Evolutionary conservation across 208 protist species (phyloP).

Genomic region (Phytomonas sp.): DNA sequence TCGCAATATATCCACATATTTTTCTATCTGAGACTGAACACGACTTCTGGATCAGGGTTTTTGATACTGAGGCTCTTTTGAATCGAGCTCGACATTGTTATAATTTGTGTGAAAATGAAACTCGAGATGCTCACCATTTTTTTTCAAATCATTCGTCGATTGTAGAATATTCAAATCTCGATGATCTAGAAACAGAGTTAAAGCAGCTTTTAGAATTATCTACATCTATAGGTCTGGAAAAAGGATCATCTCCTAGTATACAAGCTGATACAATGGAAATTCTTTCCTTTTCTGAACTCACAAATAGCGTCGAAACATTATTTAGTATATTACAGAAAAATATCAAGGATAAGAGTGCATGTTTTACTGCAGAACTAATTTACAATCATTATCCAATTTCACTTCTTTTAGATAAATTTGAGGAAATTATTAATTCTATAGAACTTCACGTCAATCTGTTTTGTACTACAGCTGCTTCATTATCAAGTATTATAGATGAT

Average conservation of each 20-base stretch:
- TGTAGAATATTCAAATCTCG: neutral
- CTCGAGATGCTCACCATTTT: neutral
- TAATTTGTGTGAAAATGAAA: conserved; percentile 3
- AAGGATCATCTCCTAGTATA: neutral
- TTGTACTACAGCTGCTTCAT: neutral
- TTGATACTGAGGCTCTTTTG: neutral
- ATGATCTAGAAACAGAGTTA: neutral
- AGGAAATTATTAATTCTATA: neutral
- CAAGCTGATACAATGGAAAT: neutral
- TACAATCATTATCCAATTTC: neutral
- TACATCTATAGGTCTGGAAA: neutral
- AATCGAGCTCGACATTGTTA: neutral
- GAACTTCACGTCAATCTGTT: neutral
- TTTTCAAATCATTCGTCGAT: neutral
- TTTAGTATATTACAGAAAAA: neutral
- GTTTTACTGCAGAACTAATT: neutral
- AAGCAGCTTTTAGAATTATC: conserved; percentile 1
- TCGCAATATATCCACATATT: neutral
- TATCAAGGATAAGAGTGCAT: neutral
- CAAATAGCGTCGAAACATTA: neutral
- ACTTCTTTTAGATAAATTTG: neutral
- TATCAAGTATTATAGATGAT: neutral
- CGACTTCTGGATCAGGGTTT: neutral
- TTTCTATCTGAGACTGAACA: neutral
- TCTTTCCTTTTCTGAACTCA: neutral